Base-by-base conservation (phyloP, 768 basidiomycete genomes). In the Termitomyces sp. region DNA sequence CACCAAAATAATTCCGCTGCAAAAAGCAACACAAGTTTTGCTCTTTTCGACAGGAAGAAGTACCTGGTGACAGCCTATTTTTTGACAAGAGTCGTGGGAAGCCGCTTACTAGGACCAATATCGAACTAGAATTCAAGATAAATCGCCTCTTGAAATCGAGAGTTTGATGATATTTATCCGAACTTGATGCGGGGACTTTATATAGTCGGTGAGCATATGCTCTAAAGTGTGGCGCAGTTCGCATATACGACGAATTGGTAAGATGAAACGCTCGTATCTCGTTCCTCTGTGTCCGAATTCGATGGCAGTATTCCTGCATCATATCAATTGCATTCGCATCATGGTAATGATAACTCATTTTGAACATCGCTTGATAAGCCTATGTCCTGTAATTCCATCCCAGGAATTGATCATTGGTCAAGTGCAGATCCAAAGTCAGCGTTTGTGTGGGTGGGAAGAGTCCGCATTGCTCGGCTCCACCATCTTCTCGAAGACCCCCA, bases 361-460 rank as follows among this genome's bases (percentile, higher is more conserved):
- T 18, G 8, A 15, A 42, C 6, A 22, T 44, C 42, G 12, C 12
- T 31, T 4, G 2, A n/a, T n/a, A n/a, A n/a, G n/a, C 33, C 41
- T 51, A 15, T 49, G 16, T 22, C 5, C 51, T 39, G 15, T 18
- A 7, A n/a, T 41, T 15, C 2, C 26, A 7, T 34, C 41, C 5
- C 51, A 81, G 80, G 79, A 0, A 65, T 81, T 51, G 81, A 81
- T 63, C 80, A 81, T 59, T 81, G 79, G 80, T 76, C 77, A 60
- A 69, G 71, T 34, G 62, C 60, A 5, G 74, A 77, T 42, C n/a
- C n/a, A 29, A 6, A 29, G 3, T 3, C 6, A 29, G 6, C 29
- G 6, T 81, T 81, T 4, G 60, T 82, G 81, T 59, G 68, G 73
- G 12, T 36, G 81, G 80, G 3, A 81, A 83, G 65, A 81, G 82